phyloP scores from a whole-genome alignment of 495 filamentous ascomycete genomes.

The Hypoxylon rickii region DNA sequence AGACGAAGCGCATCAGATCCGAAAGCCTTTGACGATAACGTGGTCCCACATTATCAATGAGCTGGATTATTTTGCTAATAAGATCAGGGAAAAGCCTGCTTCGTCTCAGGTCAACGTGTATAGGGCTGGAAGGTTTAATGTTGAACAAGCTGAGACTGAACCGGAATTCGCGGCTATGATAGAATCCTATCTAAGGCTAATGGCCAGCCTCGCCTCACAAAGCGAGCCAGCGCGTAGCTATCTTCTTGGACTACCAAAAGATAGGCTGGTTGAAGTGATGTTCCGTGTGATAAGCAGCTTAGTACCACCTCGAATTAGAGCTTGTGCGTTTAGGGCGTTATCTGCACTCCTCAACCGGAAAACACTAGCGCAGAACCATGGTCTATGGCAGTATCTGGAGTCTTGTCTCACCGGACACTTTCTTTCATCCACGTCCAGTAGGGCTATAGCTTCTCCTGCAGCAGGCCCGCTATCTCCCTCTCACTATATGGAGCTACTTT shows the following conservation, averaged over 20 bases:
- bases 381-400: slow-evolving; percentile 74
- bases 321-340: slow-evolving; percentile 72
- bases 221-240: slow-evolving; percentile 70
- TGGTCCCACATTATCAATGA: slow-evolving; percentile 94
- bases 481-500: slow-evolving; percentile 57
- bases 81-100: slow-evolving; percentile 66
- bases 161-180: slow-evolving; percentile 91
- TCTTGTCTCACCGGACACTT: slow-evolving; percentile 67
- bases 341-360: slow-evolving; percentile 70
- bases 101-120: slow-evolving; percentile 59
- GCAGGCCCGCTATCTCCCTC: slow-evolving; percentile 36
- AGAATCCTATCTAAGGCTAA: slow-evolving; percentile 86
- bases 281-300: slow-evolving; percentile 69
- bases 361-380: slow-evolving; percentile 58
- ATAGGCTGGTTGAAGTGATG: slow-evolving; percentile 66
- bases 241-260: slow-evolving; percentile 65
- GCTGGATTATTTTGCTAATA: slow-evolving; percentile 72
- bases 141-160: slow-evolving; percentile 65
- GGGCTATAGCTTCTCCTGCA: slow-evolving; percentile 14
- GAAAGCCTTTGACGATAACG: slow-evolving; percentile 77
- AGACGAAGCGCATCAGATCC: slow-evolving; percentile 80
- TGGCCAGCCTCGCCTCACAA: slow-evolving; percentile 73
- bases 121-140: slow-evolving; percentile 59
- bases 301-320: slow-evolving; percentile 74
- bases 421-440: slow-evolving; percentile 39